Base-by-base conservation (phyloP, 2,329 filamentous ascomycete species). In the Talaromyces sp. region DNA sequence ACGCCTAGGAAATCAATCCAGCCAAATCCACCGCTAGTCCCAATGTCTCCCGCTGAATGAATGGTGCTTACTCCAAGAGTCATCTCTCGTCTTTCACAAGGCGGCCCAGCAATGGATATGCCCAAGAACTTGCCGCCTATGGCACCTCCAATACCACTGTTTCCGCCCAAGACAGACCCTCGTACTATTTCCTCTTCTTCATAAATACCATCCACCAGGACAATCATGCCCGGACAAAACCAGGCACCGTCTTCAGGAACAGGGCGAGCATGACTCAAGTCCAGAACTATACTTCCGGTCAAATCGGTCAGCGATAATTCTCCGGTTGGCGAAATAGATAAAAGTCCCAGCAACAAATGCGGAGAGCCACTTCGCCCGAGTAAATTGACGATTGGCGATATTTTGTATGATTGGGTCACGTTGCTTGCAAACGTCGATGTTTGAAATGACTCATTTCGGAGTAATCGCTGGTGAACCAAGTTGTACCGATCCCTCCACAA, bases 1-100 rank as follows among this genome's bases (percentile, higher is more conserved):
- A 95, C 85, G 6, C 93, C 95, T 1, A 98, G 81, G 70, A 98
- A 99, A 73, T 98, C 95, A 58, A 96, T 92, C 93, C 95, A 99
- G 50, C 95, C 95, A 70, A 98, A 97, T 0, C 90, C 91, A 61
- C 90, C 90, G 29, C 88, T 89, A 49, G 89, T 75, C 49, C 73
- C 78, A 38, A 78, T 60, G 57, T 76, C 71, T 61, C 69, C 64
- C 50, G 61, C 67, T 19, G 64, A 70, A 31, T 71, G 68, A 14
- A 69, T 81, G 17, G 81, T 83, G 59, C 81, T 84, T 55, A 89
- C 85, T 10, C 93, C 93, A 3, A 97, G 80, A 0, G 92, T 95
- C 13, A 86, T 84, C 55, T 88, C 86, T 43, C 95, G 85, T 70
- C 89, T 88, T 77, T 99, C 95, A 66, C 91, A 93, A 0, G 93